Conservation (phyloP, 345 rosid genomes). For the Melastoma malabathricum region DNA sequence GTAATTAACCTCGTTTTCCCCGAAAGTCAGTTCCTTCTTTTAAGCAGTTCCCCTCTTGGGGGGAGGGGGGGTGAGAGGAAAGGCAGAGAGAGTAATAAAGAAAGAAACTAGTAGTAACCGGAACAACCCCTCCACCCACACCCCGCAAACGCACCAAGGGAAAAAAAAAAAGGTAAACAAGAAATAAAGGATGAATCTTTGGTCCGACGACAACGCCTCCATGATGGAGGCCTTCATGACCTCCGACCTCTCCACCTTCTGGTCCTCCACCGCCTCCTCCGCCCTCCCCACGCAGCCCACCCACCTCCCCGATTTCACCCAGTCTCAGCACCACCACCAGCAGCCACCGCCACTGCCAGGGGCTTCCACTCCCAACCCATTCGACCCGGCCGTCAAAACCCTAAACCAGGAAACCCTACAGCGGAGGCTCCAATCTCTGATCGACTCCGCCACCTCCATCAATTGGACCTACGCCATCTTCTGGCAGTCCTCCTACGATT, state of each 20-base stretch:
- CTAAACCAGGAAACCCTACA: conserved; percentile 70
- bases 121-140: too few species aligned
- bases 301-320: conserved; percentile 17
- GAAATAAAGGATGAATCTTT: conserved; percentile 41
- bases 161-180: too few species aligned
- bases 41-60: too few species aligned
- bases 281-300: conserved; percentile 47
- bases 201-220: conserved; percentile 79
- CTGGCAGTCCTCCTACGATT: conserved; percentile 84
- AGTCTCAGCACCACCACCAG: conserved; percentile 10
- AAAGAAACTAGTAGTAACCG: too few species aligned
- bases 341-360: conserved; percentile 9
- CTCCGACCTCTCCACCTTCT: conserved; percentile 58
- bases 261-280: conserved; percentile 40
- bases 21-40: too few species aligned
- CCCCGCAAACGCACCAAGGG: too few species aligned
- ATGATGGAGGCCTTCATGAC: conserved; percentile 95
- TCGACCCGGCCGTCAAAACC: too few species aligned
- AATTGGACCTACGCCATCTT: conserved; percentile 91
- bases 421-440: conserved; percentile 72
- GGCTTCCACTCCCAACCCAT: conserved; percentile 12
- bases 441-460: conserved; percentile 57
- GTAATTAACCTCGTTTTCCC: too few species aligned
- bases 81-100: too few species aligned
- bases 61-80: too few species aligned